These are phyloP conservation scores for Penicillium digitatum DNA, from an alignment of 2,329 filamentous ascomycete species.

Conservation along the genomic window DNA sequence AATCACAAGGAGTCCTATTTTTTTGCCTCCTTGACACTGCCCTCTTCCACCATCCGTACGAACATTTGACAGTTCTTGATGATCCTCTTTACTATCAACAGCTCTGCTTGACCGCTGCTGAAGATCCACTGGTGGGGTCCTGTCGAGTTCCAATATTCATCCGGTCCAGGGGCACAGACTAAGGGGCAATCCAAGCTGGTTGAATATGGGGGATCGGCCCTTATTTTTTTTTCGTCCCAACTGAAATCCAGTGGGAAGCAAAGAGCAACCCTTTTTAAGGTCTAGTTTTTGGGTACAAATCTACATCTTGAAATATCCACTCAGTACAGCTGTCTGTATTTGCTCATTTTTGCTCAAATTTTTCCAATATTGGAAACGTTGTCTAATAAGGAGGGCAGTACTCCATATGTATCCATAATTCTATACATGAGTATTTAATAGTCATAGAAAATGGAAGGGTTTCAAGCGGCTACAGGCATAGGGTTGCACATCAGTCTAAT, in stretches of 20 bases:
- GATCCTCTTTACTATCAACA: not conserved
- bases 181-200: constrained; percentile 21
- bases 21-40: not conserved
- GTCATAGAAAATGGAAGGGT: not conserved
- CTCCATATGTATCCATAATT: not conserved
- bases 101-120: constrained; percentile 11
- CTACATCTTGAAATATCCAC: not conserved
- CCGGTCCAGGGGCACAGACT: constrained; percentile 21
- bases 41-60: not conserved
- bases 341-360: not conserved
- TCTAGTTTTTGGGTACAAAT: constrained; percentile 2
- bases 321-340: not conserved
- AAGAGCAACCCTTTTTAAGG: not conserved
- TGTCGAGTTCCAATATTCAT: constrained; percentile 10
- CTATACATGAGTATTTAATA: not conserved
- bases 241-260: constrained; percentile 5
- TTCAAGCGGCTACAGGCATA: constrained; percentile 17
- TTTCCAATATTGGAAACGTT: not conserved
- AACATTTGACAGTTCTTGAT: constrained; percentile 4
- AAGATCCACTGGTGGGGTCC: constrained; percentile 11
- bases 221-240: constrained; percentile 12
- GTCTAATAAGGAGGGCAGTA: not conserved
- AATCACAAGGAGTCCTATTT: not conserved
- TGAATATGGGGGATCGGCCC: constrained; percentile 18
- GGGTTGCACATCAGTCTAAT: constrained; percentile 22